Percentiles rank a stretch among this genome's conserved stretches.
Conservation (phyloP, 2,329 filamentous ascomycete genomes). For the Decorospora gaudefroyi region DNA sequence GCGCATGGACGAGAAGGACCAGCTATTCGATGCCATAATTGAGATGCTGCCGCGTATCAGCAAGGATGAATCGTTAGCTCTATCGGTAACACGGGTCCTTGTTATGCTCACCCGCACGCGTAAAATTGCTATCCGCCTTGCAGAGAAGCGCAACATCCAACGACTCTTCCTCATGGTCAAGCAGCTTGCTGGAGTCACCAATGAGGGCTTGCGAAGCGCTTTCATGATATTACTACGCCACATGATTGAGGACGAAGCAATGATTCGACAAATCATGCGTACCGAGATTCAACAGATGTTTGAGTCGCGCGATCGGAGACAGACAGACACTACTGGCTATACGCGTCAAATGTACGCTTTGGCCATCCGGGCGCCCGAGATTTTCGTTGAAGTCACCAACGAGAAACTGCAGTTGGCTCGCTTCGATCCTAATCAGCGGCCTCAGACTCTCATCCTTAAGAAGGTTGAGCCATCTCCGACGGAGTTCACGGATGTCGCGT, state of each 20-base stretch:
- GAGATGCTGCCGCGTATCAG: conserved; percentile 83
- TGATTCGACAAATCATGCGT: conserved; percentile 87
- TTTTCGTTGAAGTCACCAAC: conserved; percentile 86
- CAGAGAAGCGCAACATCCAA: conserved; percentile 86
- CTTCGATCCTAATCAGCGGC: conserved; percentile 61
- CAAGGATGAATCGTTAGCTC: conserved; percentile 81
- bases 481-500: conserved; percentile 15
- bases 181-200: conserved; percentile 79
- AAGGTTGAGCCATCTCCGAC: conserved; percentile 46
- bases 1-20: conserved; percentile 66
- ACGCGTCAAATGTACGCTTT: conserved; percentile 77
- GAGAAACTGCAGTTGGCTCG: conserved; percentile 77
- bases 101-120: conserved; percentile 85
- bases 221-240: conserved; percentile 89
- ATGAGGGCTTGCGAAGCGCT: conserved; percentile 72
- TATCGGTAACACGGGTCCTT: conserved; percentile 80
- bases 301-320: conserved; percentile 56
- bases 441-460: conserved; percentile 60
- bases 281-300: conserved; percentile 84
- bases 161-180: conserved; percentile 94
- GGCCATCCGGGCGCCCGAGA: conserved; percentile 76
- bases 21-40: conserved; percentile 76
- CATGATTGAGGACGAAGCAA: conserved; percentile 91
- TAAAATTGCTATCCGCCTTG: conserved; percentile 72
- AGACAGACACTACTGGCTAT: conserved; percentile 71